These are phyloP conservation scores for Rosa lucieae DNA, from an alignment of 306 rosid species.

Conservation along the genomic window DNA sequence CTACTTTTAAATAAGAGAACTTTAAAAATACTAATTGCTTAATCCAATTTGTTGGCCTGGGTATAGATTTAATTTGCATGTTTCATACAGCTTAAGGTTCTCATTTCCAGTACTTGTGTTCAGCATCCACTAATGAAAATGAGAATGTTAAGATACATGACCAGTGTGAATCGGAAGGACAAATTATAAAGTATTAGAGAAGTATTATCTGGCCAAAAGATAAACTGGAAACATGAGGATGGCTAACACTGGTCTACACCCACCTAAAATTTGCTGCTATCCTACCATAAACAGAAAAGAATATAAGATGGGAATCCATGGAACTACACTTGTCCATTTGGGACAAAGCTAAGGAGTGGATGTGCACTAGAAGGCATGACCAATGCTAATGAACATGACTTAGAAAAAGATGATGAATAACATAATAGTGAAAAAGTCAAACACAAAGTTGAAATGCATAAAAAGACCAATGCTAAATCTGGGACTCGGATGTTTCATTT, in stretches of 20 bases:
- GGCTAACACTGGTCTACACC: too few species aligned
- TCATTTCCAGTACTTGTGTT: not conserved
- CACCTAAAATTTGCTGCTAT: not conserved
- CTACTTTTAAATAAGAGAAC: not conserved
- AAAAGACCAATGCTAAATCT: not conserved
- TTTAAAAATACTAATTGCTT: not conserved
- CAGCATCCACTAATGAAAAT: not conserved
- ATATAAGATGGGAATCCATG: not conserved
- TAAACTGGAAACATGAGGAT: not conserved
- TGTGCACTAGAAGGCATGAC: not conserved
- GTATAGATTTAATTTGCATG: not conserved
- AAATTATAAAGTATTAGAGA: not conserved
- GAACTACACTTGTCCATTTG: not conserved
- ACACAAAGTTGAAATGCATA: not conserved
- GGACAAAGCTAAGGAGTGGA: not conserved
- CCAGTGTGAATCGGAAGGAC: not conserved
- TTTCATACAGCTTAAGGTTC: not conserved
- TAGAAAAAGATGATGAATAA: not conserved
- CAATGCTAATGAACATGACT: not conserved
- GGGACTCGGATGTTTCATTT: not conserved
- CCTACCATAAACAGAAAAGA: not conserved
- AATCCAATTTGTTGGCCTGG: not conserved
- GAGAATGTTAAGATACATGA: not conserved
- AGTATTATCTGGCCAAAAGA: not conserved
- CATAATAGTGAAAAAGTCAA: not conserved